Base-by-base conservation (phyloP, 2,329 filamentous ascomycete species). In the Claviceps maximensis region DNA sequence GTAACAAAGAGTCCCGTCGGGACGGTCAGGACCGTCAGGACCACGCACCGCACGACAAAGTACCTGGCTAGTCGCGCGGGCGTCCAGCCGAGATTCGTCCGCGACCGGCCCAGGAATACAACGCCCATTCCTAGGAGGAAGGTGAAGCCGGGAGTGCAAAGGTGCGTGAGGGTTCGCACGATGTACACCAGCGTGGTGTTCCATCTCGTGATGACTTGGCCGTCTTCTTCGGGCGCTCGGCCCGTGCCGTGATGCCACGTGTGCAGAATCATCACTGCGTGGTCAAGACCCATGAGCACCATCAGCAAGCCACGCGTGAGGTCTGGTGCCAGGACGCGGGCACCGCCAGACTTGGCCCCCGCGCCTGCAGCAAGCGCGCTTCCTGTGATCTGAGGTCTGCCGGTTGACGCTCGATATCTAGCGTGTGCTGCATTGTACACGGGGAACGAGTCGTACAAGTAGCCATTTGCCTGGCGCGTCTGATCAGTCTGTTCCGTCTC, bases 81-180 rank as follows among this genome's bases (percentile, higher is more conserved):
- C 5, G 65, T 60, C 72, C 72, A 75, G 0, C 70, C 70, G 2
- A 72, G 61, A 15, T 58, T 61, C 15, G 62, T 59, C 4, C 72
- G 67, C 27, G 72, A 73, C n/a, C 65, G 62, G 4, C 70, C 67
- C 13, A 75, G 70, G 55, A 73, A 74, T 0, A 69, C 72, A 10
- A 73, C 62, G 8, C 73, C 73, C 58, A 73, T 67, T 25, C 72
- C 73, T 4, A 75, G 62, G n/a, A 75, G 60, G 40, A 75, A 69
- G 0, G 68, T 70, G 55, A 75, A 74, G 8, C 72, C 72, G 0
- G 72, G 63, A 1, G 67, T 72, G 60, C 72, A 75, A 7, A 74
- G 64, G 23, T 75, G 72, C 0, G 71, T 71, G 4, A 74, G 59
- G 0, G 67, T 68, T 8, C 72, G 69, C 25, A 71, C 60, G n/a